phyloP scores from a whole-genome alignment of 805 yeast species.

The Ogataea nakhonphanomensis region DNA sequence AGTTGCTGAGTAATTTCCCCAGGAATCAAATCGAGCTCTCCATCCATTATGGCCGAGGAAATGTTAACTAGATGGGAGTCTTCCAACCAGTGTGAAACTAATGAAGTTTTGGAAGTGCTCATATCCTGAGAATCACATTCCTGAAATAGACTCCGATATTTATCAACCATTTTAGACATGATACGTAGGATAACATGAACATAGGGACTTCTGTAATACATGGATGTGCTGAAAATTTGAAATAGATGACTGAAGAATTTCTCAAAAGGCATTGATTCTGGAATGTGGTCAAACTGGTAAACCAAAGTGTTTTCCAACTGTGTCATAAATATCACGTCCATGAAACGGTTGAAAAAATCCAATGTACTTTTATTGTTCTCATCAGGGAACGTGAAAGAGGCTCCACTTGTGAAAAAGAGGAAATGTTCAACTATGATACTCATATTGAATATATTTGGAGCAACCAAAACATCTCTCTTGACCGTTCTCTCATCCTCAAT shows the following conservation, averaged over 20 bases:
- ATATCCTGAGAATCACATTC: conserved; percentile 22
- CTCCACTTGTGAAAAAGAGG: conserved; percentile 61
- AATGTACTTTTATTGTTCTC: conserved; percentile 25
- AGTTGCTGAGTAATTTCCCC: conserved; percentile 31
- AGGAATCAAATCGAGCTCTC: conserved; percentile 15
- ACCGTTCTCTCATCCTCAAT: conserved; percentile 55
- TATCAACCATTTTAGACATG: conserved; percentile 38
- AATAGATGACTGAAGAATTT: conserved; percentile 45
- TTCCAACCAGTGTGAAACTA: conserved; percentile 34
- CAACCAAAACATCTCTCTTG: conserved; percentile 61
- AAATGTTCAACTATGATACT: conserved; percentile 72
- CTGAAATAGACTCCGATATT: conserved; percentile 33
- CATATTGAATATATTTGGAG: conserved; percentile 75
- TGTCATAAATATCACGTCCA: conserved; percentile 62
- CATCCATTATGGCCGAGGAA: conserved; percentile 33
- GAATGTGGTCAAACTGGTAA: conserved; percentile 45
- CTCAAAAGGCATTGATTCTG: conserved; percentile 33
- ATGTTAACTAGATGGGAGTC: conserved; percentile 30
- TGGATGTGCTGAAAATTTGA: conserved; percentile 55
- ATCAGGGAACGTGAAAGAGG: conserved; percentile 40
- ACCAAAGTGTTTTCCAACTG: conserved; percentile 56
- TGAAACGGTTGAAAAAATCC: conserved; percentile 57
- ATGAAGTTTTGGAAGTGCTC: conserved; percentile 5
- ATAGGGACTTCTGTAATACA: conserved; percentile 55
- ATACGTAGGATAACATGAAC: conserved; percentile 42